These are phyloP conservation scores for Pezizomycotina sp. DNA, from an alignment of 2,329 filamentous ascomycete species.

Conservation along the genomic window DNA sequence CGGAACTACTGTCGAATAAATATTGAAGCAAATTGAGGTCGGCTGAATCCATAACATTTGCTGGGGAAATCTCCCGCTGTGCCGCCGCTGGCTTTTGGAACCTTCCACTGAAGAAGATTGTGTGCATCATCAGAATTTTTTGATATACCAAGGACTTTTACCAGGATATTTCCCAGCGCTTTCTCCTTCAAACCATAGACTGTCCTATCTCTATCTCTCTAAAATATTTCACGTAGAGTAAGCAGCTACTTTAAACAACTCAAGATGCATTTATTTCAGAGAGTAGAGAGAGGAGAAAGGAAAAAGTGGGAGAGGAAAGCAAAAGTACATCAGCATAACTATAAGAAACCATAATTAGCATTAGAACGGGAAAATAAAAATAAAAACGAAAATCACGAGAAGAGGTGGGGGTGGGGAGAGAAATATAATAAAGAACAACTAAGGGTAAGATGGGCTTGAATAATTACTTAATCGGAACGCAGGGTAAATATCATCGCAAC, in stretches of 20 bases:
- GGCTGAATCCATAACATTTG: conserved; percentile 43
- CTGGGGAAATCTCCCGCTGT: conserved; percentile 82
- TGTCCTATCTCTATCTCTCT: conserved; percentile 78
- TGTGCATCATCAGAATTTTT: conserved; percentile 77
- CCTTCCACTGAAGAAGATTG: conserved; percentile 78
- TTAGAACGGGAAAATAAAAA: no score
- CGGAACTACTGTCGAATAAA: neutral
- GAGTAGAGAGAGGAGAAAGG: no score
- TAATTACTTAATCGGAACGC: conserved; percentile 74
- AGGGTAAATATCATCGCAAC: conserved; percentile 84
- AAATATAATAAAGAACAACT: no score
- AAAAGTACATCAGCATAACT: no score
- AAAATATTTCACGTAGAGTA: no score
- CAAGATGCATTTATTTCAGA: no score
- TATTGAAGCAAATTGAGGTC: neutral
- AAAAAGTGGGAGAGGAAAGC: no score
- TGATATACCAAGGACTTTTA: conserved; percentile 83
- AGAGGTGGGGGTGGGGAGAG: no score
- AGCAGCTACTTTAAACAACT: no score
- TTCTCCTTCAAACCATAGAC: conserved; percentile 90
- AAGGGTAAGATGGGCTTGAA: no score
- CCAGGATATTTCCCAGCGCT: conserved; percentile 73
- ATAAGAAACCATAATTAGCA: no score
- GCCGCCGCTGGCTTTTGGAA: conserved; percentile 45
- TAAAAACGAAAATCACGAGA: no score